A percentile compares a stretch with the other conserved stretches of the same genome.
phyloP scores from a whole-genome alignment of 805 yeast species.

The Hanseniaspora thailandica region DNA sequence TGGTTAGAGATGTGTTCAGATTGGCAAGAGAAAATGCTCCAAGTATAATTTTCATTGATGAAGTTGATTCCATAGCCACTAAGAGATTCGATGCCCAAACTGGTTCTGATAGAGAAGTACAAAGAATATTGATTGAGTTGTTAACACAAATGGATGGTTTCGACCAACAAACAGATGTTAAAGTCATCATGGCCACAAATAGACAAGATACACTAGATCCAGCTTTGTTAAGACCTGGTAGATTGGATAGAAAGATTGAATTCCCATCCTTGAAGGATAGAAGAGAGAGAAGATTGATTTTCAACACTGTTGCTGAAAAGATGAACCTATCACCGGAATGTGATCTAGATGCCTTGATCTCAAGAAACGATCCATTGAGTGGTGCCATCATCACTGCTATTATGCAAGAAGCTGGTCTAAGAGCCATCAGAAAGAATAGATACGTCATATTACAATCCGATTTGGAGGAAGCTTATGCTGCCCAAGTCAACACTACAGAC shows the following conservation, averaged over 20 bases:
- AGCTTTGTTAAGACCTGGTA: slow-evolving; percentile 94
- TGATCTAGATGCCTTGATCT: slow-evolving; percentile 85
- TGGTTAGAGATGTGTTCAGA: slow-evolving; percentile 97
- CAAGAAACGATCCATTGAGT: slow-evolving; percentile 91
- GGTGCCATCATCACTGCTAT: slow-evolving; percentile 98
- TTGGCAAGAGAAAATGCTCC: slow-evolving; percentile 97
- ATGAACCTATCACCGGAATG: slow-evolving; percentile 98
- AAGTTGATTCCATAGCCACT: slow-evolving; percentile 97
- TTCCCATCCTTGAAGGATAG: slow-evolving; percentile 93
- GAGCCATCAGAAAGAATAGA: slow-evolving; percentile 97
- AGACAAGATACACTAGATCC: slow-evolving; percentile 99
- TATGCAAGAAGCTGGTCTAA: slow-evolving; percentile 98
- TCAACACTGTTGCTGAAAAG: slow-evolving; percentile 88
- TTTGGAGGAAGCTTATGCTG: slow-evolving; percentile 92
- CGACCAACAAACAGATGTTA: slow-evolving; percentile 88
- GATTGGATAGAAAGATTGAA: slow-evolving; percentile 95
- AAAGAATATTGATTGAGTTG: slow-evolving; percentile 88
- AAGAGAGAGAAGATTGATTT: slow-evolving; percentile 93
- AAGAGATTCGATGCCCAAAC: slow-evolving; percentile 99
- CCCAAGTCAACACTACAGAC: slow-evolving; percentile 89
- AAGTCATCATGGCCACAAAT: slow-evolving; percentile 98
- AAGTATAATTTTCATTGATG: slow-evolving; percentile 92
- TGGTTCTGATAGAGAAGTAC: slow-evolving; percentile 99
- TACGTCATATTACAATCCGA: slow-evolving; percentile 93
- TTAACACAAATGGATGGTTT: slow-evolving; percentile 99